These are phyloP conservation scores for Phialocephala sp. DNA, from an alignment of 2,329 filamentous ascomycete genomes.

Conservation along the genomic window DNA sequence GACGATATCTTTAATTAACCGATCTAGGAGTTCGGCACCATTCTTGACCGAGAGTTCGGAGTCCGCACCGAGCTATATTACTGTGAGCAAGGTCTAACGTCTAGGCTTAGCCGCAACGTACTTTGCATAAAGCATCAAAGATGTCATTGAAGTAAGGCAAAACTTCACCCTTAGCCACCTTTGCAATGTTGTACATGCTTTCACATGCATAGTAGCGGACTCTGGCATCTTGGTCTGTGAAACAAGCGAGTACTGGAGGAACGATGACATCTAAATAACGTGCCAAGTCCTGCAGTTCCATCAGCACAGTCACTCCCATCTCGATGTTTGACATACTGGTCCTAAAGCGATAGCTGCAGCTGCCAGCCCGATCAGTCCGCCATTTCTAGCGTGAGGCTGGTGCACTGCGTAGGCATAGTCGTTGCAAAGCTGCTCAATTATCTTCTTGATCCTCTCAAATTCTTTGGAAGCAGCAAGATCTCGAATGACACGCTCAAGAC, in stretches of 20 bases:
- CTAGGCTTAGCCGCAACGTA: slow-evolving; percentile 47
- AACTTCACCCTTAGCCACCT: slow-evolving; percentile 98
- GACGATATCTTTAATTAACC: slow-evolving; percentile 94
- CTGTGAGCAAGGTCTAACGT: slow-evolving; percentile 18
- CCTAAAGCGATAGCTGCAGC: slow-evolving; percentile 95
- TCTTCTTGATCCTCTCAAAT: slow-evolving; percentile 79
- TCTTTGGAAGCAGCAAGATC: slow-evolving; percentile 80
- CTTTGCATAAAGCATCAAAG: slow-evolving; percentile 96
- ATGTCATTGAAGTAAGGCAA: slow-evolving; percentile 98
- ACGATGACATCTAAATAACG: slow-evolving; percentile 93
- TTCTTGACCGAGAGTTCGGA: slow-evolving; percentile 98
- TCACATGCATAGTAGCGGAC: slow-evolving; percentile 98
- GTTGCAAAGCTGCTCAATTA: slow-evolving; percentile 95
- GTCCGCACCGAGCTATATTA: slow-evolving; percentile 81
- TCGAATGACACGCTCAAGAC: slow-evolving; percentile 88
- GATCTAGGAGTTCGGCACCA: slow-evolving; percentile 91
- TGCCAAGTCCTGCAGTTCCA: slow-evolving; percentile 74
- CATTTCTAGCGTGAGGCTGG: slow-evolving; percentile 94
- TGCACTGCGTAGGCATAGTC: slow-evolving; percentile 98
- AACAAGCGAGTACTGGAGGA: slow-evolving; percentile 94
- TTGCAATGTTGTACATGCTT: slow-evolving; percentile 99
- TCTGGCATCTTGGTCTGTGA: slow-evolving; percentile 95
- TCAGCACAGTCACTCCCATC: slow-evolving; percentile 19
- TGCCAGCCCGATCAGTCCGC: slow-evolving; percentile 91
- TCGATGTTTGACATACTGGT: slow-evolving; percentile 64